phyloP scores from a whole-genome alignment of 2,329 filamentous ascomycete genomes.

The Cordyceps fumosorosea region DNA sequence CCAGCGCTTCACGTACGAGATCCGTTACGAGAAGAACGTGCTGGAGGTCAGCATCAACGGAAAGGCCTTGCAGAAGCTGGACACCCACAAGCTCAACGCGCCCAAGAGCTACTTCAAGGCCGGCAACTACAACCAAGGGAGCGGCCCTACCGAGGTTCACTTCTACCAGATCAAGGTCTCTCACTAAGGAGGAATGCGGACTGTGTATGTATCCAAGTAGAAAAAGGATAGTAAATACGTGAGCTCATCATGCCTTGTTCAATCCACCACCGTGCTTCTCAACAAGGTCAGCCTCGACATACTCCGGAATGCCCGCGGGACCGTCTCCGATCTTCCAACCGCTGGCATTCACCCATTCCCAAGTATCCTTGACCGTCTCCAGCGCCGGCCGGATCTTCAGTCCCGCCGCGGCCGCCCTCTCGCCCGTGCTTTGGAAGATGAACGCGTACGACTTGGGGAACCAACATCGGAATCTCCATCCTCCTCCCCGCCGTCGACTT shows the following conservation, averaged over 20 bases:
- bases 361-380: conserved; percentile 13
- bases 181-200: conserved; percentile 5
- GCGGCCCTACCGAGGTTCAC: conserved; percentile 20
- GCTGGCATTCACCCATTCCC: conserved; percentile 9
- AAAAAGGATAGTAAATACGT: not conserved
- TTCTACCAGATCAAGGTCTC: conserved; percentile 18
- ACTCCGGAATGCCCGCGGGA: not conserved
- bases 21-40: conserved; percentile 29
- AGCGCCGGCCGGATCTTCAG: conserved; percentile 8
- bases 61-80: conserved; percentile 18
- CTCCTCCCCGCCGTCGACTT: not conserved
- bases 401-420: conserved; percentile 4
- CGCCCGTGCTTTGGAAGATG: not conserved
- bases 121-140: conserved; percentile 32
- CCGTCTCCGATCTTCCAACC: conserved; percentile 7
- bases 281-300: conserved; percentile 1
- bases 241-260: not conserved
- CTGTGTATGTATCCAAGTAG: not conserved
- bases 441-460: not conserved
- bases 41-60: conserved; percentile 28
- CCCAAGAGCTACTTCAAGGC: conserved; percentile 32
- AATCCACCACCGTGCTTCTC: not conserved
- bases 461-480: conserved; percentile 14
- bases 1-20: conserved; percentile 30
- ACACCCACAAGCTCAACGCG: conserved; percentile 22